Percentiles rank a stretch among this genome's conserved stretches.
These are phyloP conservation scores for Phytophthora niederhauseri DNA, from an alignment of 352 stramenopile species.

Conservation along the genomic window DNA sequence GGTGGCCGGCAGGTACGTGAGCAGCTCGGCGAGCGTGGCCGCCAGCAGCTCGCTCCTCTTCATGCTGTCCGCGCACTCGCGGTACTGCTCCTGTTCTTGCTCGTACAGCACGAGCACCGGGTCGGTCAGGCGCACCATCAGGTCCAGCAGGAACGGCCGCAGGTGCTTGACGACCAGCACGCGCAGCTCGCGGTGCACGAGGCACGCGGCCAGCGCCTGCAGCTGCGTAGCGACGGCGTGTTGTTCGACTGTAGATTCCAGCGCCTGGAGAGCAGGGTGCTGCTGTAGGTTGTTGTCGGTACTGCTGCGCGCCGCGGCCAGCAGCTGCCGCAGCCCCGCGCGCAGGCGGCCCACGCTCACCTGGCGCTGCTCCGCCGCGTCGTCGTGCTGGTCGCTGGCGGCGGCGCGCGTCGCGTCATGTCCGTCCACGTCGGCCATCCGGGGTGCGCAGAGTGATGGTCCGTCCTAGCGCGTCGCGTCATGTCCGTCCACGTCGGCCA, in stretches of 20 bases:
- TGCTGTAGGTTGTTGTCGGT: neutral
- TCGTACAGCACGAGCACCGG: conserved; percentile 55
- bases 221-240: conserved; percentile 34
- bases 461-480: conserved; percentile 9
- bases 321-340: conserved; percentile 22
- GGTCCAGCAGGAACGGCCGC: conserved; percentile 72
- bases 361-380: conserved; percentile 32
- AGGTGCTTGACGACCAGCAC: conserved; percentile 60
- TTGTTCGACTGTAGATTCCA: neutral
- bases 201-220: conserved; percentile 59
- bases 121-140: conserved; percentile 70
- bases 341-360: conserved; percentile 31
- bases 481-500: conserved; percentile 27
- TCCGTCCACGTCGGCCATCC: conserved; percentile 27
- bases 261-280: conserved; percentile 18
- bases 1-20: conserved; percentile 59
- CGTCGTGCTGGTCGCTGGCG: conserved; percentile 10
- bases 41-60: conserved; percentile 59
- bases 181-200: conserved; percentile 56
- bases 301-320: conserved; percentile 8
- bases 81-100: conserved; percentile 7
- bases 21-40: conserved; percentile 55
- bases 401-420: conserved; percentile 5
- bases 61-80: conserved; percentile 54
- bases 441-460: conserved; percentile 14